These are phyloP conservation scores for Castanea crenata DNA, from an alignment of 306 rosid genomes.

Conservation along the genomic window DNA sequence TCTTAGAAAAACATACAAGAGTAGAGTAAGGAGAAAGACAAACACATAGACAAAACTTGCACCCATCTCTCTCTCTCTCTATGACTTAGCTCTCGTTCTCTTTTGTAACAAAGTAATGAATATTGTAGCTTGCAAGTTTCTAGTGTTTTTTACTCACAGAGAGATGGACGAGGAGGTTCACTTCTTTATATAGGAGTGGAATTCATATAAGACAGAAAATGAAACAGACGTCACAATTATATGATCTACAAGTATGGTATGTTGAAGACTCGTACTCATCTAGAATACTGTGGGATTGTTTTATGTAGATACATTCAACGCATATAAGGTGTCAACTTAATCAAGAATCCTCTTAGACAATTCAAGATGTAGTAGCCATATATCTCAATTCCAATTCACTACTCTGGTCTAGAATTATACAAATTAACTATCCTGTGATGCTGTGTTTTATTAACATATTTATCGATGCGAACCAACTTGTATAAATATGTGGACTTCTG, in stretches of 20 bases:
- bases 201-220: background rate
- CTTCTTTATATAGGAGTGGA: constrained; percentile 17
- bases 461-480: no score
- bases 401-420: no score
- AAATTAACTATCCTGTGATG: no score
- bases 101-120: constrained; percentile 4
- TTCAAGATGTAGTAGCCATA: no score
- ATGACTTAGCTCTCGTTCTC: constrained; percentile 19
- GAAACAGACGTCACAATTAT: background rate
- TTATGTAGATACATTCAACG: no score
- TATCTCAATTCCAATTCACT: no score
- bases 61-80: constrained; percentile 34
- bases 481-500: no score
- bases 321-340: no score
- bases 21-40: constrained; percentile 31
- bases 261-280: background rate
- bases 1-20: constrained; percentile 24
- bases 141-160: background rate
- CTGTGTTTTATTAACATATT: no score
- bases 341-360: no score
- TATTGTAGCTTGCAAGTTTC: background rate
- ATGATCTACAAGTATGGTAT: background rate
- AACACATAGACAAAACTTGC: constrained; percentile 24
- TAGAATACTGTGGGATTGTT: no score
- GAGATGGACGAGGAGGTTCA: background rate